Percentiles rank a stretch among this genome's conserved stretches.
Evolutionary conservation across 345 rosid genomes (phyloP).

Genomic region (Excoecaria agallocha): DNA sequence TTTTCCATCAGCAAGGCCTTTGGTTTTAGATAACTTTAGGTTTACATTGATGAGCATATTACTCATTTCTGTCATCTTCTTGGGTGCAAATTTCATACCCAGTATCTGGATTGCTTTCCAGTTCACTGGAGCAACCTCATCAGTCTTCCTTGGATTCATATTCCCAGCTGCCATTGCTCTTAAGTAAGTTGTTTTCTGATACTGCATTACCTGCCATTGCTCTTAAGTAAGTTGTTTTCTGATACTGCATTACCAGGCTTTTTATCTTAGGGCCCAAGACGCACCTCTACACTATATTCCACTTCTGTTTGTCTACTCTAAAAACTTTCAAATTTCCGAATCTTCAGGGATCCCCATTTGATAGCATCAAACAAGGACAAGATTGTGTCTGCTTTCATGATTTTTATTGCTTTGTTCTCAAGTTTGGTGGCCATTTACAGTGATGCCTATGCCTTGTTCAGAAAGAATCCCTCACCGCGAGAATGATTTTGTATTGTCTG

Average conservation of each 20-base stretch:
- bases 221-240: neutral
- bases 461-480: slow-evolving; percentile 11
- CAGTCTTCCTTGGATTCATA: slow-evolving; percentile 22
- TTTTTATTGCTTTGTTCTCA: slow-evolving; percentile 25
- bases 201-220: neutral
- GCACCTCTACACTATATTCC: no score
- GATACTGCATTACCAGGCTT: neutral
- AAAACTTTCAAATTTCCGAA: neutral
- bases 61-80: slow-evolving; percentile 16
- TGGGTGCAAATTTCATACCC: slow-evolving; percentile 26
- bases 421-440: slow-evolving; percentile 20
- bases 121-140: slow-evolving; percentile 27
- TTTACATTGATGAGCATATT: slow-evolving; percentile 18
- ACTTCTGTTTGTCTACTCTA: neutral
- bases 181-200: slow-evolving; percentile 5
- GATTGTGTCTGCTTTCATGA: slow-evolving; percentile 11
- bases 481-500: neutral
- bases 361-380: slow-evolving; percentile 25
- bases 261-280: neutral
- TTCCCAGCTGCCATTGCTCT: slow-evolving; percentile 28
- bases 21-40: slow-evolving; percentile 16
- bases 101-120: slow-evolving; percentile 30
- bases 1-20: slow-evolving; percentile 22
- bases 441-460: slow-evolving; percentile 19
- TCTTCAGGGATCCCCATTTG: slow-evolving; percentile 20